A percentile compares a stretch with the other conserved stretches of the same genome.
These are phyloP conservation scores for Herpetomonas tarakana DNA, from an alignment of 208 protist species.

Conservation along the genomic window DNA sequence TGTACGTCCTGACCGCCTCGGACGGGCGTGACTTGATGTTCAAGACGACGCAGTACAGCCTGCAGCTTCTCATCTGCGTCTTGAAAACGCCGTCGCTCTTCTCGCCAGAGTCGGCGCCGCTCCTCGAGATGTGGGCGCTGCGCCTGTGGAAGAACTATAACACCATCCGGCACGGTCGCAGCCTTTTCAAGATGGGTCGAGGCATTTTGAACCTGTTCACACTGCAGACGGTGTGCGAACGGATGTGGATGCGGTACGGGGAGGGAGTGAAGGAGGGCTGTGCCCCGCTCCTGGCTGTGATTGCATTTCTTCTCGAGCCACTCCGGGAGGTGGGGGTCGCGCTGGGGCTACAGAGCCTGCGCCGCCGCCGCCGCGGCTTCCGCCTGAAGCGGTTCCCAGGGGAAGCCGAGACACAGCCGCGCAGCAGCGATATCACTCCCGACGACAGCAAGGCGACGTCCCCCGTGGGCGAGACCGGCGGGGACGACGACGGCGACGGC, in stretches of 20 bases:
- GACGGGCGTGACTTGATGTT: conserved; percentile 83
- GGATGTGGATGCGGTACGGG: conserved; percentile 61
- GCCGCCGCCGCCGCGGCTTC: conserved; percentile 9
- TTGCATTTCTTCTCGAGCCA: conserved; percentile 12
- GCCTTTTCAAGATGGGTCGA: conserved; percentile 83
- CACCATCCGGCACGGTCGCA: conserved; percentile 83
- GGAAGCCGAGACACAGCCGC: too few relatives aligned
- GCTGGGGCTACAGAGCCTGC: conserved; percentile 9
- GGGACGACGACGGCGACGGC: too few relatives aligned
- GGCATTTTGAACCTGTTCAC: conserved; percentile 78
- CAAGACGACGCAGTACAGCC: conserved; percentile 76
- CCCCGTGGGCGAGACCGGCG: too few relatives aligned
- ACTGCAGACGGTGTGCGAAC: conserved; percentile 55
- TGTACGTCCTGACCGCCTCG: conserved; percentile 84
- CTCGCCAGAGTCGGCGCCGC: conserved; percentile 39
- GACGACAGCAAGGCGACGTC: too few relatives aligned
- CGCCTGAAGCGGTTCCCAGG: conserved; percentile 1
- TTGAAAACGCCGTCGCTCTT: conserved; percentile 62
- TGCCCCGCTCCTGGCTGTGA: conserved; percentile 21
- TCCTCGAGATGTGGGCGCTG: conserved; percentile 50
- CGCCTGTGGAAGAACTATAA: conserved; percentile 80
- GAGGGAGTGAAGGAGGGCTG: conserved; percentile 14
- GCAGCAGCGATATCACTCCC: too few relatives aligned
- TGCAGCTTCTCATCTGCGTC: conserved; percentile 75
- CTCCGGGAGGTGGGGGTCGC: conserved; percentile 2